phyloP scores from a whole-genome alignment of 768 basidiomycete species.

The Lactarius vividus region DNA sequence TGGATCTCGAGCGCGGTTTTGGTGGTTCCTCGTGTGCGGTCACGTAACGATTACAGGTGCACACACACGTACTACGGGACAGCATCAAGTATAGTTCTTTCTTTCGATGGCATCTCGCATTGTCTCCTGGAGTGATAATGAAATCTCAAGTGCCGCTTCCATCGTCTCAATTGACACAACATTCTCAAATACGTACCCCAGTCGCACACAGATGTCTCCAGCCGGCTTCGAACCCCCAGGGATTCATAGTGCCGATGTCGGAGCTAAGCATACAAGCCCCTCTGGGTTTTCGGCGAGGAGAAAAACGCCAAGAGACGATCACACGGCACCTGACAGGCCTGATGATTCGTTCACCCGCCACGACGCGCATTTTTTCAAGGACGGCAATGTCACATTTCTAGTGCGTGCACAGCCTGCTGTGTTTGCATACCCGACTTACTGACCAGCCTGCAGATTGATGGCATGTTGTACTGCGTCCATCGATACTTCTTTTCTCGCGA shows the following conservation, averaged over 20 bases:
- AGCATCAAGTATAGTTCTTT: background rate
- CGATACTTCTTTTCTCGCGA: constrained; percentile 24
- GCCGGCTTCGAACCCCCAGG: background rate
- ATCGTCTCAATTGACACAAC: constrained; percentile 5
- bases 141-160: background rate
- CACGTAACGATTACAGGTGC: too few species aligned
- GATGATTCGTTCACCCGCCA: constrained; percentile 16
- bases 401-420: constrained; percentile 1
- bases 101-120: constrained; percentile 5
- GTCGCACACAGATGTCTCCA: background rate
- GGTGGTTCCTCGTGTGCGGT: too few species aligned
- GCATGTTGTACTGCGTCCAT: constrained; percentile 14
- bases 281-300: background rate
- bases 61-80: too few species aligned
- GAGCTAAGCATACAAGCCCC: background rate
- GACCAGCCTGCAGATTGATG: constrained; percentile 9
- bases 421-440: background rate
- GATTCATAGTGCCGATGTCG: background rate
- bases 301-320: background rate
- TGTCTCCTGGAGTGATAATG: background rate
- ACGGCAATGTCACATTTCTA: constrained; percentile 23
- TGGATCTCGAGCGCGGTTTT: too few species aligned
- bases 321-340: background rate
- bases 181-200: background rate
- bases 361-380: constrained; percentile 17